Conservation (phyloP, 139 green algal genomes). For the Coccomyxa sp. region DNA sequence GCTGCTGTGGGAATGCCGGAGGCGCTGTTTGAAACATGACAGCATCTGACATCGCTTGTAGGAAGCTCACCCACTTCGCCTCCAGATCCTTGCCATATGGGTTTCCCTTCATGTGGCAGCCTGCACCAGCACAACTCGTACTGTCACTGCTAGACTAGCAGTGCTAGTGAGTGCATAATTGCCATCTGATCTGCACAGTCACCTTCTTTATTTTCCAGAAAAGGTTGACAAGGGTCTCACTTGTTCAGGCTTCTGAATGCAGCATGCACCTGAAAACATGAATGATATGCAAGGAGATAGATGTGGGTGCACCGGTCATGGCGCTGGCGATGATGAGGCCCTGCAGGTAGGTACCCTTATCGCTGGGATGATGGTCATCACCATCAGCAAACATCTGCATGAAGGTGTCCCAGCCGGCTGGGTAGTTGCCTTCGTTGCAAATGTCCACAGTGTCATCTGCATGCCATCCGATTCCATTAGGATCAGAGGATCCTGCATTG, state of each 20-base stretch:
- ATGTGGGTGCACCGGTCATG: not conserved
- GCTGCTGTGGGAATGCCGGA: not conserved
- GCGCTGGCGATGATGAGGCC: not conserved
- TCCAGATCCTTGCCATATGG: not conserved
- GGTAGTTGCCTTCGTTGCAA: not conserved
- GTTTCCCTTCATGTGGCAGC: not conserved
- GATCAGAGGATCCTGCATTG: too few relatives aligned
- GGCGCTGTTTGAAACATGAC: not conserved
- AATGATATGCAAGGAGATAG: not conserved
- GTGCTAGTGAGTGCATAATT: not conserved
- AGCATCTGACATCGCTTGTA: not conserved
- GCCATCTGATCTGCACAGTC: not conserved
- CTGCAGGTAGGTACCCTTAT: not conserved
- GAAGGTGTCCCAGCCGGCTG: not conserved
- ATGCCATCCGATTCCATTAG: not conserved
- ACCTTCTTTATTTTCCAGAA: not conserved
- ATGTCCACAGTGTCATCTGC: not conserved
- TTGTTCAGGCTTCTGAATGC: not conserved
- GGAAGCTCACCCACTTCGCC: not conserved
- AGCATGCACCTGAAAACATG: not conserved
- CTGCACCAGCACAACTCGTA: not conserved
- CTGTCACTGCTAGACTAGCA: not conserved
- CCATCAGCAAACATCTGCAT: not conserved
- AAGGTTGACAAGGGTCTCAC: not conserved
- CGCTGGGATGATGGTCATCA: not conserved